Evolutionary conservation across 2,329 filamentous ascomycete species (phyloP).

Genomic region (Aspergillus niger): DNA sequence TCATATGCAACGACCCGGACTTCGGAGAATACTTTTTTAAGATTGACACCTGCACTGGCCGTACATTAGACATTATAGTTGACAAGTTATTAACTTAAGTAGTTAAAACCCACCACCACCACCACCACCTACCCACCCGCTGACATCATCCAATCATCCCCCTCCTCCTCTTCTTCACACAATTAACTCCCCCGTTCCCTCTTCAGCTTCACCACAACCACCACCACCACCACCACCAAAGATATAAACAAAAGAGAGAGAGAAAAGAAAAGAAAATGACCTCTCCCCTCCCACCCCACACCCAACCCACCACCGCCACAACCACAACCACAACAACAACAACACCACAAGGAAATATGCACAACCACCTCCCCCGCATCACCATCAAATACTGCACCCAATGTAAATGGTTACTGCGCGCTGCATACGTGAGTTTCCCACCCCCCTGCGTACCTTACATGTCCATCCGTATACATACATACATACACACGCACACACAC

Average conservation of each 20-base stretch:
- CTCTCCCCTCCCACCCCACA: slow-evolving; percentile 2
- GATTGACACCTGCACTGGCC: too few species aligned
- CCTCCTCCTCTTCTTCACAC: neutral
- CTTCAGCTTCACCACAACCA: slow-evolving; percentile 66
- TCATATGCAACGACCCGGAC: too few species aligned
- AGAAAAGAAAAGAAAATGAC: slow-evolving; percentile 16
- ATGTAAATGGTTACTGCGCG: slow-evolving; percentile 87
- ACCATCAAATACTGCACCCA: slow-evolving; percentile 93
- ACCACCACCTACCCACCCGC: slow-evolving; percentile 13
- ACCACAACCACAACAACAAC: slow-evolving; percentile 6
- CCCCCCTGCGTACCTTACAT: neutral
- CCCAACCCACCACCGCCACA: slow-evolving; percentile 12
- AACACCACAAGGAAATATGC: slow-evolving; percentile 5
- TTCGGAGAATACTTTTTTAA: too few species aligned
- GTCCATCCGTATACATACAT: too few species aligned
- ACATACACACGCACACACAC: too few species aligned
- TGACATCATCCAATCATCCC: slow-evolving; percentile 32
- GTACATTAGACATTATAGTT: too few species aligned
- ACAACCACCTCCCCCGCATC: slow-evolving; percentile 65
- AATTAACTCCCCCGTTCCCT: slow-evolving; percentile 11
- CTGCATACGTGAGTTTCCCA: slow-evolving; percentile 69
- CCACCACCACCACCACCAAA: slow-evolving; percentile 64
- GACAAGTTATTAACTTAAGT: too few species aligned
- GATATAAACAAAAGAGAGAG: slow-evolving; percentile 30
- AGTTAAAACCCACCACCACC: neutral